phyloP scores from a whole-genome alignment of 2,329 filamentous ascomycete species.

The Colletotrichum simmondsii region DNA sequence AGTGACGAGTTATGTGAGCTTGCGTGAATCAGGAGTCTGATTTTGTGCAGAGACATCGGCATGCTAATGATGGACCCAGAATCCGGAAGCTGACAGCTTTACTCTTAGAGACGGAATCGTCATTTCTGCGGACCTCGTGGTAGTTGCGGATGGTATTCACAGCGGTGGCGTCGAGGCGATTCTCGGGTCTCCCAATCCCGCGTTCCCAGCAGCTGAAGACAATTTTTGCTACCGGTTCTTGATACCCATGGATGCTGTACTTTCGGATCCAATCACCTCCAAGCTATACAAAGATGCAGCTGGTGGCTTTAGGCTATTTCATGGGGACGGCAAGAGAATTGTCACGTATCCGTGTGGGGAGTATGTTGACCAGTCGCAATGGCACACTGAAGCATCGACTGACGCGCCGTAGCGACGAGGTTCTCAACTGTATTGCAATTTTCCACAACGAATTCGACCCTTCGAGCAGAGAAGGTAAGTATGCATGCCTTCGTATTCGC shows the following conservation, averaged over 20 bases:
- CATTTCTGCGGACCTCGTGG: constrained; percentile 49
- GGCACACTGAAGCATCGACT: not conserved
- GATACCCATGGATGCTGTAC: constrained; percentile 44
- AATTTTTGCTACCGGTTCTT: constrained; percentile 52
- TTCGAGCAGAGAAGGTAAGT: constrained; percentile 18
- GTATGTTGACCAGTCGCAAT: constrained; percentile 34
- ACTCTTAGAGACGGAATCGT: constrained; percentile 42
- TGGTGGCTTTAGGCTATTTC: constrained; percentile 29
- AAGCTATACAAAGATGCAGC: constrained; percentile 33
- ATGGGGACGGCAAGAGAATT: constrained; percentile 38
- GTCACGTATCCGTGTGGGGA: constrained; percentile 48
- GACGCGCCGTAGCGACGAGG: constrained; percentile 38
- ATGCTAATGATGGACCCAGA: constrained; percentile 20
- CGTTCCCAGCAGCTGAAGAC: constrained; percentile 40
- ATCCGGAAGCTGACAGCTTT: constrained; percentile 40
- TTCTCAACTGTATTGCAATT: constrained; percentile 49
- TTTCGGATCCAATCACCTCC: constrained; percentile 40
- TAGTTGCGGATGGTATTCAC: constrained; percentile 59
- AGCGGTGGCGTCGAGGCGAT: constrained; percentile 43
- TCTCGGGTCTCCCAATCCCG: constrained; percentile 41
- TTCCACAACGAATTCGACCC: constrained; percentile 40
- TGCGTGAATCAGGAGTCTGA: not conserved
- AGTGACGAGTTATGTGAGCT: constrained; percentile 43
- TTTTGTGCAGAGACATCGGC: not conserved
- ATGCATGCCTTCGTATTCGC: not conserved